Evolutionary conservation across 1,284 basidiomycete species (phyloP), one percentile per base, ranked within the genome.

Genomic region (Papiliotrema nemorosa): DNA sequence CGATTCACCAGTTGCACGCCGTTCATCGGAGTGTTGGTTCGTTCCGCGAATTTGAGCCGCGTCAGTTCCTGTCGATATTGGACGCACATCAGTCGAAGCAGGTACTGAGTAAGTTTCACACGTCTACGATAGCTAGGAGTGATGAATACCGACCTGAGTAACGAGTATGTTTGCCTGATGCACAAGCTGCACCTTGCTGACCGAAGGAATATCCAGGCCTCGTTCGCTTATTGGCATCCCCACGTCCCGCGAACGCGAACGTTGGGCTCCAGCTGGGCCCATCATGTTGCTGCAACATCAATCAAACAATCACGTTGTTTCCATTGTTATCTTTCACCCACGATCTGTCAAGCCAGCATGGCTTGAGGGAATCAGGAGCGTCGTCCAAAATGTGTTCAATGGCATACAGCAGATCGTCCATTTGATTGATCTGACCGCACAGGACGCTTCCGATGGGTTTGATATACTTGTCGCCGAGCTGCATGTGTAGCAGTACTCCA

Each of bases 81-180:
- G 7, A 43, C 13, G 20, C 21, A 9, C 24, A 43, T 43, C 9
- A 43, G 20, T 21, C 41, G 20, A 9, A 43, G 21, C 12, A 22
- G 25, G 13, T 43, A 21, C 41, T 43, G 41, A 6, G 41, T 6
- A n/a, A n/a, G n/a, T 22, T 12, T 22, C 21, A 43, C 20, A 7
- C 12, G 12, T 10, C 20, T 16, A 7, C 41, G 6, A 24, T 7
- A 22, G 14, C 21, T 16, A 16, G 37, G 9, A 10, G 20, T n/a
- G n/a, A 21, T 12, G 14, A 10, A 14, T 9, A 10, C 41, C 26
- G 16, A 43, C 41, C 24, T 43, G 41, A 24, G 41, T 43, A 24
- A 43, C 25, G 12, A 12, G 26, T 10, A 43, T 43, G 25, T 43
- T 43, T 13, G 41, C 41, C 24, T 43, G 41, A 14, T 43, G 41